Conservation (phyloP, 345 rosid genomes). For the Nephelium lappaceum region DNA sequence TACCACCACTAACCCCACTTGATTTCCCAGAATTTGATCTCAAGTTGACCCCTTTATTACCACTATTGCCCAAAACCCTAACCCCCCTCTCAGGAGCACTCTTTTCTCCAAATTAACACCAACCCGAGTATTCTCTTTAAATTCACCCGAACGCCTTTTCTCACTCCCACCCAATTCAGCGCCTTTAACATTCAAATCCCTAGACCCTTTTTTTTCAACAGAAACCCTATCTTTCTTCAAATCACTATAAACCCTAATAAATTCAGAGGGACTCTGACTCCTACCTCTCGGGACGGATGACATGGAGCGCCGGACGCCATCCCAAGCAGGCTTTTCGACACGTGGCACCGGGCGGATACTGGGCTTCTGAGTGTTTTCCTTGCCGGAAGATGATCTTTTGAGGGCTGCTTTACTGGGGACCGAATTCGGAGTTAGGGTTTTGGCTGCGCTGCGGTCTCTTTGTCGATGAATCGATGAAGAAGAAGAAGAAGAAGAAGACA, state of each 20-base stretch:
- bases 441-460: conserved; percentile 48
- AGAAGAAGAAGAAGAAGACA: conserved; percentile 60
- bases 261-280: conserved; percentile 81
- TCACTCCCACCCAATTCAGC: conserved; percentile 28
- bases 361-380: conserved; percentile 78
- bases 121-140: conserved; percentile 41
- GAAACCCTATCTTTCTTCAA: conserved; percentile 44
- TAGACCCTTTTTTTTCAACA: conserved; percentile 35
- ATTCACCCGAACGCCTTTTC: conserved; percentile 32
- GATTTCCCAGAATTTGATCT: conserved; percentile 29
- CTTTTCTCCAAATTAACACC: conserved; percentile 34
- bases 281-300: conserved; percentile 79
- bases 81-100: conserved; percentile 26
- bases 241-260: conserved; percentile 55
- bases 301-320: conserved; percentile 45
- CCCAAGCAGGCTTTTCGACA: conserved; percentile 49
- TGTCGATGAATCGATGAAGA: conserved; percentile 58
- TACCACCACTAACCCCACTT: conserved; percentile 19
- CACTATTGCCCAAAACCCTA: conserved; percentile 24
- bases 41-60: conserved; percentile 24
- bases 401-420: conserved; percentile 32
- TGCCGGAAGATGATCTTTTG: conserved; percentile 50
- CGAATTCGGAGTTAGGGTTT: conserved; percentile 52
- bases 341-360: conserved; percentile 56
- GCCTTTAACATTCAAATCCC: conserved; percentile 22